These are phyloP conservation scores for Rhodofomes roseus DNA, from an alignment of 1,284 basidiomycete species.

Conservation along the genomic window DNA sequence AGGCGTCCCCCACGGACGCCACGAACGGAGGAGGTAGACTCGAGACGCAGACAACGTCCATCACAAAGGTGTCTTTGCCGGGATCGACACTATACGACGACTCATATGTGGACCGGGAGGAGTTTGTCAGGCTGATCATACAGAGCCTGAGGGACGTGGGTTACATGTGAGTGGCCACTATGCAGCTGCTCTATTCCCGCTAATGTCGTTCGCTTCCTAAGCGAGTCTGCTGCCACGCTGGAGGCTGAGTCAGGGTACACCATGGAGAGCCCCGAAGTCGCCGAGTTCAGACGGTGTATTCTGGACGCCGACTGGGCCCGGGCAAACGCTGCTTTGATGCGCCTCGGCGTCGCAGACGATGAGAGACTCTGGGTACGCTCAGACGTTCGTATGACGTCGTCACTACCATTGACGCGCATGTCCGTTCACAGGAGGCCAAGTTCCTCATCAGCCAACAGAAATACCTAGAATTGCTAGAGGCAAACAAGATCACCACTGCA, in stretches of 20 bases:
- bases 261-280: constrained; percentile 78
- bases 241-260: constrained; percentile 92
- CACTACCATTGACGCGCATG: constrained; percentile 8
- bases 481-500: constrained; percentile 77
- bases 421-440: constrained; percentile 60
- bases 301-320: constrained; percentile 83
- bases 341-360: constrained; percentile 63
- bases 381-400: neutral
- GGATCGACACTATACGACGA: constrained; percentile 73
- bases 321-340: constrained; percentile 70
- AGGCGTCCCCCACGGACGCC: constrained; percentile 24
- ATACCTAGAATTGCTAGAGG: constrained; percentile 93
- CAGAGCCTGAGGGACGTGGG: constrained; percentile 93
- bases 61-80: constrained; percentile 60
- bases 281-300: constrained; percentile 80
- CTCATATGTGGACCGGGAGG: constrained; percentile 80
- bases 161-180: constrained; percentile 69
- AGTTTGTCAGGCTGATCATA: constrained; percentile 87
- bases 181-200: constrained; percentile 2
- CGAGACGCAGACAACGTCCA: constrained; percentile 41
- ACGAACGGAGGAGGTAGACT: constrained; percentile 34
- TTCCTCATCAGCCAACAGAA: constrained; percentile 94
- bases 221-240: constrained; percentile 84
- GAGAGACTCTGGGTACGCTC: constrained; percentile 61
- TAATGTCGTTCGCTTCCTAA: constrained; percentile 29